Evolutionary conservation across 352 stramenopile species (phyloP).

Genomic region (Phytophthora brassicae): DNA sequence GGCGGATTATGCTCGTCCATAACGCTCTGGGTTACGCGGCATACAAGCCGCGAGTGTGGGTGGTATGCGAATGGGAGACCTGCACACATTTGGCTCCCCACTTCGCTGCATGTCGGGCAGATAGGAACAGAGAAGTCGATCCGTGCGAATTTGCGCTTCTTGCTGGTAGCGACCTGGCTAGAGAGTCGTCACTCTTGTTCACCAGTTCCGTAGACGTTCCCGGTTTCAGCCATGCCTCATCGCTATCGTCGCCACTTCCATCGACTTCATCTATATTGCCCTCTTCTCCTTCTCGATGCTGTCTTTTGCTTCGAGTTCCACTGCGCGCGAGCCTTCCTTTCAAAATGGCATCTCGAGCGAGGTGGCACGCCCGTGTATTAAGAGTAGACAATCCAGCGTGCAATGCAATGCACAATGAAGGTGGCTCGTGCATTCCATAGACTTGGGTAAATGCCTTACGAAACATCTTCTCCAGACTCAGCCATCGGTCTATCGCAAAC

Average conservation of each 20-base stretch:
- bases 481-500: constrained; percentile 66
- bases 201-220: constrained; percentile 24
- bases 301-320: constrained; percentile 19
- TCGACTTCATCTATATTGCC: constrained; percentile 7
- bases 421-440: constrained; percentile 67
- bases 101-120: constrained; percentile 75
- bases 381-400: constrained; percentile 71
- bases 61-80: constrained; percentile 76
- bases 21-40: constrained; percentile 70
- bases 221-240: constrained; percentile 31
- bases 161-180: constrained; percentile 14
- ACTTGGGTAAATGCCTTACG: constrained; percentile 63
- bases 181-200: constrained; percentile 30
- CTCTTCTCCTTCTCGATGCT: constrained; percentile 30
- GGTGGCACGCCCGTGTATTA: constrained; percentile 73
- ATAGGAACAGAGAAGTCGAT: constrained; percentile 42
- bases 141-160: constrained; percentile 33
- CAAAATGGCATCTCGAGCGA: constrained; percentile 41
- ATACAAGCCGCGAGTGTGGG: constrained; percentile 82
- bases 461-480: constrained; percentile 58
- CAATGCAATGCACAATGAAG: constrained; percentile 66
- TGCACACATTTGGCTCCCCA: constrained; percentile 60
- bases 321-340: constrained; percentile 38
- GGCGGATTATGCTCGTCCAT: constrained; percentile 89
- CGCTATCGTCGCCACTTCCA: constrained; percentile 27